A percentile compares a stretch with the other conserved stretches of the same genome.
phyloP scores from a whole-genome alignment of 1,284 basidiomycete genomes.

The Rhodotorula sp. region DNA sequence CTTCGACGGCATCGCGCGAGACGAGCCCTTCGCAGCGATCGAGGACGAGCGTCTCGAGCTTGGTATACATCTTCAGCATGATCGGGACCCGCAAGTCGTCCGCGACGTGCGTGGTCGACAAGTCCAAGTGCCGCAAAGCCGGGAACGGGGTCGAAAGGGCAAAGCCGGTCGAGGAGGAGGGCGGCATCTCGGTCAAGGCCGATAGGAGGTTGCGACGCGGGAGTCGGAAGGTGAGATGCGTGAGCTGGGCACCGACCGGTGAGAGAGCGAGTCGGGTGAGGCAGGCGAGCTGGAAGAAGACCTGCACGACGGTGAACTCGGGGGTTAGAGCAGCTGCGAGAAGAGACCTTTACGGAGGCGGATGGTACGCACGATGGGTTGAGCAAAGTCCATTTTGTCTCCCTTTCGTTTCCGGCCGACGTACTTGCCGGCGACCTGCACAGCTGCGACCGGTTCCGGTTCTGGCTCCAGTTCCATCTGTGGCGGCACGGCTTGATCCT shows the following conservation, averaged over 20 bases:
- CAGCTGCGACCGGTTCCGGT: not conserved
- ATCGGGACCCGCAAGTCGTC: conserved; percentile 26
- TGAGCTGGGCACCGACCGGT: conserved; percentile 31
- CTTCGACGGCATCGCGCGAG: conserved; percentile 16
- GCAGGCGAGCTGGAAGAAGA: conserved; percentile 43
- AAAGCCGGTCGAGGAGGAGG: not conserved
- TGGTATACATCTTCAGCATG: conserved; percentile 18
- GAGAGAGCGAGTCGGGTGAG: conserved; percentile 36
- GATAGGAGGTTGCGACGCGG: conserved; percentile 41
- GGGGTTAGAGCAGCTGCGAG: not conserved
- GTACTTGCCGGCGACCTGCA: conserved; percentile 6
- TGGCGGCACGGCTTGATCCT: not conserved
- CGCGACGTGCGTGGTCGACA: conserved; percentile 41
- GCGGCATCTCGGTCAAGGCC: conserved; percentile 29
- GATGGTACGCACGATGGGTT: conserved; percentile 37
- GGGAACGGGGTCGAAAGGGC: conserved; percentile 32
- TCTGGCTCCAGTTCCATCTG: not conserved
- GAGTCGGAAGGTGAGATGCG: conserved; percentile 38
- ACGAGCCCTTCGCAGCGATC: conserved; percentile 36
- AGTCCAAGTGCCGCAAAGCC: conserved; percentile 35
- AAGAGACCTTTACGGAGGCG: not conserved
- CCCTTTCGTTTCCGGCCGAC: not conserved
- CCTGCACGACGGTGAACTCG: conserved; percentile 23
- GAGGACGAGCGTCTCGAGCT: conserved; percentile 23
- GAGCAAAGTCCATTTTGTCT: conserved; percentile 38